These are phyloP conservation scores for Choiromyces venosus DNA, from an alignment of 495 filamentous ascomycete species.

Conservation along the genomic window DNA sequence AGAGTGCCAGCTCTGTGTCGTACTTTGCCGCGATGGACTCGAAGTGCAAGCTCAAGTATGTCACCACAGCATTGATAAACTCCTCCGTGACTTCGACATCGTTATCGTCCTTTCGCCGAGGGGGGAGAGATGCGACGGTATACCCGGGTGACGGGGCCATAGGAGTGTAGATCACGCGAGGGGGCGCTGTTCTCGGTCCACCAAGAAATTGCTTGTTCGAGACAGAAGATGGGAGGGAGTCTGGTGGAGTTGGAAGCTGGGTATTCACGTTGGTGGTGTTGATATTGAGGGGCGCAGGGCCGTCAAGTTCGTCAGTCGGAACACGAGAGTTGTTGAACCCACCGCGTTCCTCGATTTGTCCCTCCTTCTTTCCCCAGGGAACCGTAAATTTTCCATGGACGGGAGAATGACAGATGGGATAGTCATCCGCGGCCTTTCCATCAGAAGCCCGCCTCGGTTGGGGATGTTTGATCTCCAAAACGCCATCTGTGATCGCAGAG, in stretches of 20 bases:
- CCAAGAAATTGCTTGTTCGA: slow-evolving; percentile 23
- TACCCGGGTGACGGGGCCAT: slow-evolving; percentile 40
- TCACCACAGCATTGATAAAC: slow-evolving; percentile 36
- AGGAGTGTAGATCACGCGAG: slow-evolving; percentile 30
- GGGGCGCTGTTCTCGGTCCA: slow-evolving; percentile 17
- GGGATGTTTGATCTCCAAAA: slow-evolving; percentile 15
- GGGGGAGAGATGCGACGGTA: slow-evolving; percentile 40
- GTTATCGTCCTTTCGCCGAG: slow-evolving; percentile 30
- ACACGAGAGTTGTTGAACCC: slow-evolving; percentile 26
- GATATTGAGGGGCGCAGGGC: slow-evolving; percentile 28
- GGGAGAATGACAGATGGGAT: slow-evolving; percentile 41
- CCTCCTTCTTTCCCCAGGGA: slow-evolving; percentile 21
- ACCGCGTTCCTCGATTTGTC: slow-evolving; percentile 6
- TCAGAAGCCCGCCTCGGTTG: slow-evolving; percentile 8
- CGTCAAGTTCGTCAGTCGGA: slow-evolving; percentile 26
- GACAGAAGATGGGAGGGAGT: slow-evolving; percentile 21
- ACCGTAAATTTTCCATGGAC: slow-evolving; percentile 34
- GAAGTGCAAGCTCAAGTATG: slow-evolving; percentile 37
- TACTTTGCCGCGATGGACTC: slow-evolving; percentile 39
- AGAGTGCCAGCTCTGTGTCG: slow-evolving; percentile 35
- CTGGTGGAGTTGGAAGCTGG: slow-evolving; percentile 37
- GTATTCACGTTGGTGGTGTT: slow-evolving; percentile 12
- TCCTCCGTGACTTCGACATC: slow-evolving; percentile 35
- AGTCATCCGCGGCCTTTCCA: slow-evolving; percentile 23
- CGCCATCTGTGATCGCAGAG: slow-evolving; percentile 35